Evolutionary conservation across 495 filamentous ascomycete genomes (phyloP), one percentile per base, ranked within the genome.

Genomic region (Margaritispora aquatica): DNA sequence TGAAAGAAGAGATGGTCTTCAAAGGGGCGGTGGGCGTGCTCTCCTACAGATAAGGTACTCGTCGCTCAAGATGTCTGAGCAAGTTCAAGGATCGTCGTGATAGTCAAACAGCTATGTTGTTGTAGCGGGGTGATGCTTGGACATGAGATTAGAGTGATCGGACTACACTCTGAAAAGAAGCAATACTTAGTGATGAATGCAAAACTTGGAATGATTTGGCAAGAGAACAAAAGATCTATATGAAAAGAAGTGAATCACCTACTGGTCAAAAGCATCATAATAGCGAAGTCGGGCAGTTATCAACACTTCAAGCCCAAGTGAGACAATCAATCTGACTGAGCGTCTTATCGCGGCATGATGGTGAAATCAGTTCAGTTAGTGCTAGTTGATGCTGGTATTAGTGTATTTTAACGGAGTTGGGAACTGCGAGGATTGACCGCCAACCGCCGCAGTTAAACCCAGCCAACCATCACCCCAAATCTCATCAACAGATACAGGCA

Each of bases 271-370:
- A n/a, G n/a, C n/a, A n/a, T n/a, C n/a, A n/a, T n/a, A n/a, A n/a
- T n/a, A n/a, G n/a, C n/a, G n/a, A n/a, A n/a, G n/a, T n/a, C n/a
- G n/a, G 29, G 29, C 29, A 34, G 29, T 34, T 34, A 34, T 34
- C 29, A 34, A 13, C 13, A 34, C 29, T 34, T 5, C 29, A 34
- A n/a, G 44, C 8, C 17, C 8, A 4, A 7, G 21, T 7, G 44
- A 50, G 47, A 31, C 10, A 55, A 55, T 55, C 29, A 31, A 4
- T 24, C 26, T 38, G n/a, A n/a, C n/a, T n/a, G n/a, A n/a, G 20
- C 23, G 44, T 36, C 58, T 60, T 55, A 60, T 60, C 58, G 58
- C 57, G 41, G 51, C 24, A 2, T 24, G 58, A 60, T 60, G 47
- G 51, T 58, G 56, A 58, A 58, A 58, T 58, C 56, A 51, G 47